Percentiles rank a stretch among this genome's conserved stretches.
Conservation (phyloP, 1,139 yeast genomes). For the Blastobotrys ciferrii region DNA sequence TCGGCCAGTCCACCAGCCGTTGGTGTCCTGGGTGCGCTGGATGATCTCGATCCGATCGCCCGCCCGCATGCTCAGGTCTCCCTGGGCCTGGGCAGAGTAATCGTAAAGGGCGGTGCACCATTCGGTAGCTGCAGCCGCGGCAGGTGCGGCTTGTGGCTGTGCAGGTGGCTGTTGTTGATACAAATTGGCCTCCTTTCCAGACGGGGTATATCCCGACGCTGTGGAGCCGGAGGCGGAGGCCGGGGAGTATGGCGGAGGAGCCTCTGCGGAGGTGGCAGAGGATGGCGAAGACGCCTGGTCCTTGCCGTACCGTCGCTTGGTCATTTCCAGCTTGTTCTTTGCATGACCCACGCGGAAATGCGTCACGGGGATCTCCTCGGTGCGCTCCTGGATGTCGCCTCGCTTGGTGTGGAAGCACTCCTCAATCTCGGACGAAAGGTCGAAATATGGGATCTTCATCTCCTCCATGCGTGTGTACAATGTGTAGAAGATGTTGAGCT, state of each 20-base stretch:
- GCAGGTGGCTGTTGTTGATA: slow-evolving; percentile 27
- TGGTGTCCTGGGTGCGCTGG: slow-evolving; percentile 75
- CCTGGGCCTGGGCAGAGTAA: slow-evolving; percentile 79
- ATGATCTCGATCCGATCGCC: slow-evolving; percentile 84
- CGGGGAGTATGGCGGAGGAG: slow-evolving; percentile 34
- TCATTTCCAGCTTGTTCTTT: slow-evolving; percentile 74
- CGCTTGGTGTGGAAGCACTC: slow-evolving; percentile 78
- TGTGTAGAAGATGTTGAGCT: slow-evolving; percentile 91
- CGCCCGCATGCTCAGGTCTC: slow-evolving; percentile 82
- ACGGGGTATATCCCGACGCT: slow-evolving; percentile 33
- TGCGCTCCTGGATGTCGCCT: slow-evolving; percentile 84
- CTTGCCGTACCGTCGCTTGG: slow-evolving; percentile 70
- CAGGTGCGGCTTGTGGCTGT: slow-evolving; percentile 20
- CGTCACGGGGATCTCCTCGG: slow-evolving; percentile 83
- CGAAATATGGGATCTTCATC: slow-evolving; percentile 94
- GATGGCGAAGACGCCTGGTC: slow-evolving; percentile 39
- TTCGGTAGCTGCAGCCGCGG: slow-evolving; percentile 34
- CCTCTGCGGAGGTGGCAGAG: slow-evolving; percentile 28
- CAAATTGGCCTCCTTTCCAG: slow-evolving; percentile 16
- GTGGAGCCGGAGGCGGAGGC: slow-evolving; percentile 28
- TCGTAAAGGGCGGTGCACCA: slow-evolving; percentile 76
- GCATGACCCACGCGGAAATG: slow-evolving; percentile 90
- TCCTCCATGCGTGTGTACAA: slow-evolving; percentile 88
- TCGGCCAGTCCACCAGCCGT: slow-evolving; percentile 99
- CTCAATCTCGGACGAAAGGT: slow-evolving; percentile 74